Base-by-base conservation (phyloP, 140 eudicot genomes). In the Stevia rebaudiana region DNA sequence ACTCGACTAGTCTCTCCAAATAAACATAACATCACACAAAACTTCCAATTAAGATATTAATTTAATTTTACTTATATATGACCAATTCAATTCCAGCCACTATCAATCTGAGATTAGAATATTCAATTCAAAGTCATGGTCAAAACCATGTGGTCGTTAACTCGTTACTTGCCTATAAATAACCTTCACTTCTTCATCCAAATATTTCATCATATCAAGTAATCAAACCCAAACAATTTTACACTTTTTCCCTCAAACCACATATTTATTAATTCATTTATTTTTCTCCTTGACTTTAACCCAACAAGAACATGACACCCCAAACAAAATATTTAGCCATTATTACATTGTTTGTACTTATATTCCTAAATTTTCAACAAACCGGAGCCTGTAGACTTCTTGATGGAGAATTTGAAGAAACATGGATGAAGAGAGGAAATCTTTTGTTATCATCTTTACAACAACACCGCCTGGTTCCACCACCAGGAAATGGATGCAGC, bases 401-500 rank as follows among this genome's bases (percentile, higher is more conserved):
- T 10, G 68, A 67, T 13, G 79, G 73, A 25, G 63, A 52, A 25
- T 44, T 52, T 41, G 70, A 57, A 56, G 70, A 71, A 48, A 50
- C 56, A 0, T 65, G 74, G 81, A 77, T 58, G 61, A 77, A 77
- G 55, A 77, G 23, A 12, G 74, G 59, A 57, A 71, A 58, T 47
- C 21, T 77, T 30, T 23, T 71, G 11, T 61, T 77, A 39, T 31
- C 74, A 3, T 41, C 69, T 25, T 49, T 70, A 46, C 74, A 43
- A 43, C 66, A 19, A 42, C 40, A 61, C 15, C 61, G 70, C 3
- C 23, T 70, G 0, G 78, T 42, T 19, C 41, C 2, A 10, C 5
- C 81, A 8, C 78, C 81, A 3, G 81, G 81, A 3, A 77, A 65
- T 24, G 78, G 78, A 17, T 77, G 81, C 18, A 12, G 36, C 31